Evolutionary conservation across 2,329 filamentous ascomycete species (phyloP).

Genomic region (Sarocladiaceae sp.): DNA sequence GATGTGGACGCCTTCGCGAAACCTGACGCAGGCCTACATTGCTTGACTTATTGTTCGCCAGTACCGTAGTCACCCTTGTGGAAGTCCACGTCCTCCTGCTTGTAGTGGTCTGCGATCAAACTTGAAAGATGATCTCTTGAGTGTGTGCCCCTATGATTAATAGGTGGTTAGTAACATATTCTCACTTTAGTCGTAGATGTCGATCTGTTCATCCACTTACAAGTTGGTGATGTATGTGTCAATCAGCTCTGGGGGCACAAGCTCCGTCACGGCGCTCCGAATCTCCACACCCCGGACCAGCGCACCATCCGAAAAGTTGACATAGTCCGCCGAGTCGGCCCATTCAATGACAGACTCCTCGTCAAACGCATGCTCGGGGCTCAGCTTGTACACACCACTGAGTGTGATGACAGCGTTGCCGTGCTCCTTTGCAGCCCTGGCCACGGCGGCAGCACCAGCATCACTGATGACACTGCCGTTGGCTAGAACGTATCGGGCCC

Average conservation of each 20-base stretch:
- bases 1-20: too few relatives aligned
- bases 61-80: constrained; percentile 32
- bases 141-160: constrained; percentile 50
- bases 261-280: constrained; percentile 74
- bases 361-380: constrained; percentile 80
- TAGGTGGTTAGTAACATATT: constrained; percentile 1
- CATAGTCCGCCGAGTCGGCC: constrained; percentile 70
- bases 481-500: constrained; percentile 78
- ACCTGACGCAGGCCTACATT: too few relatives aligned
- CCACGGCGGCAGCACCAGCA: constrained; percentile 76
- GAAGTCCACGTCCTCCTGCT: constrained; percentile 63
- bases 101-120: constrained; percentile 70
- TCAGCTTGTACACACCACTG: constrained; percentile 88
- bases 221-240: constrained; percentile 80
- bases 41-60: neutral
- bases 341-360: constrained; percentile 79
- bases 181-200: neutral
- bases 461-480: constrained; percentile 83
- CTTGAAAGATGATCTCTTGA: constrained; percentile 66
- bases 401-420: constrained; percentile 82
- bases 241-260: constrained; percentile 68
- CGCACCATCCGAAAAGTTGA: constrained; percentile 71
- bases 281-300: constrained; percentile 72
- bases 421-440: constrained; percentile 75
- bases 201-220: constrained; percentile 30